Conservation (phyloP, 2,329 filamentous ascomycete genomes). For the Colletotrichum theobromicola region DNA sequence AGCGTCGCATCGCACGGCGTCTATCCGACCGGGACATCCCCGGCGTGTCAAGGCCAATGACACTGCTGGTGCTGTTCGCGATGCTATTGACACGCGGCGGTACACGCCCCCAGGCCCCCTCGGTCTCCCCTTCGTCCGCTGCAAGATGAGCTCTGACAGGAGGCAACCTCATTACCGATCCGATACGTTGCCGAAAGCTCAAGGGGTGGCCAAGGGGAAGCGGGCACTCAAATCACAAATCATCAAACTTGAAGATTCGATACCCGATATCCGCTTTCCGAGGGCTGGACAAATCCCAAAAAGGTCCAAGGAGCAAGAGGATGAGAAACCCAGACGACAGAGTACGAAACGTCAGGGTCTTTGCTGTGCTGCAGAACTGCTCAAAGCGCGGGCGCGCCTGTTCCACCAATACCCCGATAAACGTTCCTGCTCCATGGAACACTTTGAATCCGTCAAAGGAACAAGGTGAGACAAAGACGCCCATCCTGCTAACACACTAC, state of each 20-base stretch:
- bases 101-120: background rate
- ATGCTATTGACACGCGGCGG: background rate
- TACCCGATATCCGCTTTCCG: background rate
- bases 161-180: background rate
- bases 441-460: constrained; percentile 2
- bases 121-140: background rate
- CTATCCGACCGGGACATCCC: background rate
- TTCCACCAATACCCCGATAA: background rate
- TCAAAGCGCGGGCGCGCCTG: constrained; percentile 1
- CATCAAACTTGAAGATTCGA: background rate
- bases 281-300: background rate
- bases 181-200: background rate
- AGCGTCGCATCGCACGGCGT: background rate
- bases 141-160: constrained; percentile 2
- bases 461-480: constrained; percentile 2
- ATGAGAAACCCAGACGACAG: background rate
- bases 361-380: background rate
- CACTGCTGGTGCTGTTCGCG: background rate
- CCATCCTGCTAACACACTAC: background rate
- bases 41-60: background rate
- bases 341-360: background rate
- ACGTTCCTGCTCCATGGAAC: background rate
- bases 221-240: background rate
- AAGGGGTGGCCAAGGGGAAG: background rate
- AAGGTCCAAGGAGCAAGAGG: background rate